A percentile compares a stretch with the other conserved stretches of the same genome.
Evolutionary conservation across 2,329 filamentous ascomycete species (phyloP).

Genomic region (Grosmannia penicillata): DNA sequence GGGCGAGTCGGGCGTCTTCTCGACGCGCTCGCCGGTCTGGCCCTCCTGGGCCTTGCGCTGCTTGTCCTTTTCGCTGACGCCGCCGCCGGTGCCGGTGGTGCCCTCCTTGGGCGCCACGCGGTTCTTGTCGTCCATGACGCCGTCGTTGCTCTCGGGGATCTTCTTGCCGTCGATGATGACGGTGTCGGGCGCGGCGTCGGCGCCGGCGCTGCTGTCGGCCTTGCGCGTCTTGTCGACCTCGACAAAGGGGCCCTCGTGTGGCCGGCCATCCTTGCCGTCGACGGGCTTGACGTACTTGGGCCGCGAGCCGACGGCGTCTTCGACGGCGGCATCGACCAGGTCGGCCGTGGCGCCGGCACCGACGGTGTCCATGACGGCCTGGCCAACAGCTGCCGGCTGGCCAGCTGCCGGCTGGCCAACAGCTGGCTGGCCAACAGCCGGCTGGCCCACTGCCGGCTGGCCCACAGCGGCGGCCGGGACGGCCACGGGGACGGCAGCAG

Average conservation of each 20-base stretch:
- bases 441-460: no score
- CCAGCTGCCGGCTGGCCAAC: background rate
- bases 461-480: no score
- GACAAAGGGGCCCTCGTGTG: constrained; percentile 73
- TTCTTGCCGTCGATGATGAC: constrained; percentile 42
- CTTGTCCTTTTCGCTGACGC: constrained; percentile 77
- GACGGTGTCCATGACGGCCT: background rate
- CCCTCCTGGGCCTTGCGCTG: constrained; percentile 54
- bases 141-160: constrained; percentile 53
- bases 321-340: background rate
- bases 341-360: constrained; percentile 1
- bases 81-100: constrained; percentile 76
- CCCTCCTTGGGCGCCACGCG: constrained; percentile 65
- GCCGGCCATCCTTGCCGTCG: constrained; percentile 86
- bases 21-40: constrained; percentile 46
- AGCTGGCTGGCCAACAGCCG: background rate
- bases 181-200: constrained; percentile 34
- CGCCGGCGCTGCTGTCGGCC: constrained; percentile 21
- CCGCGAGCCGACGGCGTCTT: constrained; percentile 13
- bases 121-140: constrained; percentile 86
- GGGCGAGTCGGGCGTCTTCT: constrained; percentile 68
- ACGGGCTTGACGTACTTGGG: constrained; percentile 56
- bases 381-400: background rate
- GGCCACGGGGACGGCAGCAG: no score
- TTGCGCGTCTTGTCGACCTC: constrained; percentile 30